Conservation (phyloP, 345 rosid species). For the Lumnitzera racemosa region DNA sequence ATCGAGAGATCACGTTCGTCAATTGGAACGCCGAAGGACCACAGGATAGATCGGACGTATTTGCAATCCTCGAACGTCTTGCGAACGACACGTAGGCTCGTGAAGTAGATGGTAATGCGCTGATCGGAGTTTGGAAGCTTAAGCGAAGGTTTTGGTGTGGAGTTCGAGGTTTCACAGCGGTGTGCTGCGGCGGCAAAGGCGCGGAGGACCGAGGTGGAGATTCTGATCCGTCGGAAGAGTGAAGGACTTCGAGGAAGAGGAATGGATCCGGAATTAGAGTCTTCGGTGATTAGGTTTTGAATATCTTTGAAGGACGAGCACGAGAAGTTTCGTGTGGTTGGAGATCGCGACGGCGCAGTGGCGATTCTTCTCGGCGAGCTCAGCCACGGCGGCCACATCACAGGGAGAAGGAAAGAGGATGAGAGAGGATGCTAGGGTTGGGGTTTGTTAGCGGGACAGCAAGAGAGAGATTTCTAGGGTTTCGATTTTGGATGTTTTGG, state of each 20-base stretch:
- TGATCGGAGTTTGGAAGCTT: constrained; percentile 18
- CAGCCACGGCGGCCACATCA: constrained; percentile 54
- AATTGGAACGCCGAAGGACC: constrained; percentile 33
- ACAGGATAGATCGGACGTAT: constrained; percentile 50
- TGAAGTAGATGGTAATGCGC: constrained; percentile 55
- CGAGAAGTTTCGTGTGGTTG: constrained; percentile 22
- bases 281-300: constrained; percentile 26
- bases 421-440: neutral
- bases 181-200: constrained; percentile 15
- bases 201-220: constrained; percentile 35
- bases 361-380: constrained; percentile 19
- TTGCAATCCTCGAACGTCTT: constrained; percentile 72
- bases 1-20: constrained; percentile 83
- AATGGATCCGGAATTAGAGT: constrained; percentile 13
- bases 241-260: constrained; percentile 21
- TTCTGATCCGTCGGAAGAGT: constrained; percentile 58
- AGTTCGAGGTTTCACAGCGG: neutral
- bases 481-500: too few relatives aligned
- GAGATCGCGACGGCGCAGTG: constrained; percentile 6
- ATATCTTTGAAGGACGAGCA: constrained; percentile 58
- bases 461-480: neutral
- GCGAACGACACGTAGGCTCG: constrained; percentile 70
- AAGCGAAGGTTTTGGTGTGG: constrained; percentile 6
- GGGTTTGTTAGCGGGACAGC: neutral
- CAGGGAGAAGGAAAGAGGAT: neutral